Conservation (phyloP, 352 stramenopile genomes). For the Phytophthora parvispora region DNA sequence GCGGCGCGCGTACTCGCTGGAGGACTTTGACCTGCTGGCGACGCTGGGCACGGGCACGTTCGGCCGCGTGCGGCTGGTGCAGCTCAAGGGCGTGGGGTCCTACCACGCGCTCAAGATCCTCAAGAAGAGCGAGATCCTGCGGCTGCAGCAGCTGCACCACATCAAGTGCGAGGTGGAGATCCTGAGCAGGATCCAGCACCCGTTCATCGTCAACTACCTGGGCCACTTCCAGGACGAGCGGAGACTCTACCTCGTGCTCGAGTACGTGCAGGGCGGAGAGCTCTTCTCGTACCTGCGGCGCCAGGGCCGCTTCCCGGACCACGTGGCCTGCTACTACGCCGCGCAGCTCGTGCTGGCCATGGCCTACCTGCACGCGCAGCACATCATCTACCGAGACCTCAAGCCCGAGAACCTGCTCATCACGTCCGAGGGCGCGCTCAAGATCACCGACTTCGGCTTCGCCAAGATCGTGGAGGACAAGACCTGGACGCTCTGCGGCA, state of each 20-base stretch:
- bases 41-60: constrained; percentile 92
- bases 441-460: constrained; percentile 96
- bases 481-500: constrained; percentile 95
- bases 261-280: constrained; percentile 95
- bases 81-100: constrained; percentile 60
- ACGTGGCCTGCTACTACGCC: constrained; percentile 92
- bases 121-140: constrained; percentile 93
- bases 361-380: constrained; percentile 89
- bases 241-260: constrained; percentile 91
- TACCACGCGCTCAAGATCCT: constrained; percentile 94
- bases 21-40: constrained; percentile 84
- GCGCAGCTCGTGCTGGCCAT: constrained; percentile 91
- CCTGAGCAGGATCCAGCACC: constrained; percentile 87
- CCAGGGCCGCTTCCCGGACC: constrained; percentile 82
- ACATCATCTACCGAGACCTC: constrained; percentile 95
- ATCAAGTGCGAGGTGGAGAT: constrained; percentile 95
- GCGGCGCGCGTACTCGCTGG: constrained; percentile 55
- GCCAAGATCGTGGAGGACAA: constrained; percentile 93
- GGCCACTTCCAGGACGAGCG: constrained; percentile 93
- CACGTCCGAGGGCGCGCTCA: constrained; percentile 90
- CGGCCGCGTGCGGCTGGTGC: constrained; percentile 88
- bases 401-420: constrained; percentile 97
- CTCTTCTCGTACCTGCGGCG: constrained; percentile 93
- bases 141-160: constrained; percentile 92
- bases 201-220: constrained; percentile 92